phyloP scores from a whole-genome alignment of 345 rosid genomes.

The Orychophragmus violaceus region DNA sequence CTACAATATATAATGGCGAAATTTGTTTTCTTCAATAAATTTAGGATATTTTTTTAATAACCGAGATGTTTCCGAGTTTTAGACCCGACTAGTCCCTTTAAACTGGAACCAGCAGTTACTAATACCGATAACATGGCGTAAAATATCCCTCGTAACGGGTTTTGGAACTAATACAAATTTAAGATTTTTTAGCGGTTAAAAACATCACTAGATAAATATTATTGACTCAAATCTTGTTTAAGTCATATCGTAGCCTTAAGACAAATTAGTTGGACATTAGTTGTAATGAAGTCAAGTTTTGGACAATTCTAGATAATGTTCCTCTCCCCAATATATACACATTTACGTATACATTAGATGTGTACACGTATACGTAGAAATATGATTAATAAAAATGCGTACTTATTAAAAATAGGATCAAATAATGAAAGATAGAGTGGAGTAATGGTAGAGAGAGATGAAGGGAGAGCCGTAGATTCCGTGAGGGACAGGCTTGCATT shows the following conservation, averaged over 20 bases:
- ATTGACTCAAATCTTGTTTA: neutral
- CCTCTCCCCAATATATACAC: neutral
- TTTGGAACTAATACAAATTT: no score
- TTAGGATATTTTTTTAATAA: neutral
- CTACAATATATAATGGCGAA: neutral
- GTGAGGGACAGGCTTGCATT: constrained; percentile 48
- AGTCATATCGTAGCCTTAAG: constrained; percentile 9
- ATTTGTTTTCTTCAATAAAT: neutral
- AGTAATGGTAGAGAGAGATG: constrained; percentile 32
- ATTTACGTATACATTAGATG: neutral
- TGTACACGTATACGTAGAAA: neutral
- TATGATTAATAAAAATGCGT: neutral
- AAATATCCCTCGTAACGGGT: no score
- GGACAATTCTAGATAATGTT: neutral
- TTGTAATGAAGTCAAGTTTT: neutral
- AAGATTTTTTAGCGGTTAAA: neutral
- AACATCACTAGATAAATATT: neutral
- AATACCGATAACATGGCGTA: no score
- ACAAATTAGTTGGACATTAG: constrained; percentile 5
- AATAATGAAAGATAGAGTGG: constrained; percentile 26
- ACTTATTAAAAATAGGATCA: neutral
- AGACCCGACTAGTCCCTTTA: no score
- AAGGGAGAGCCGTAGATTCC: constrained; percentile 44
- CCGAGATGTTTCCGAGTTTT: no score
- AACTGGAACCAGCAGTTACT: no score